A percentile compares a stretch with the other conserved stretches of the same genome.
phyloP scores from a whole-genome alignment of 2,329 filamentous ascomycete genomes.

The Xylariaceae sp. region DNA sequence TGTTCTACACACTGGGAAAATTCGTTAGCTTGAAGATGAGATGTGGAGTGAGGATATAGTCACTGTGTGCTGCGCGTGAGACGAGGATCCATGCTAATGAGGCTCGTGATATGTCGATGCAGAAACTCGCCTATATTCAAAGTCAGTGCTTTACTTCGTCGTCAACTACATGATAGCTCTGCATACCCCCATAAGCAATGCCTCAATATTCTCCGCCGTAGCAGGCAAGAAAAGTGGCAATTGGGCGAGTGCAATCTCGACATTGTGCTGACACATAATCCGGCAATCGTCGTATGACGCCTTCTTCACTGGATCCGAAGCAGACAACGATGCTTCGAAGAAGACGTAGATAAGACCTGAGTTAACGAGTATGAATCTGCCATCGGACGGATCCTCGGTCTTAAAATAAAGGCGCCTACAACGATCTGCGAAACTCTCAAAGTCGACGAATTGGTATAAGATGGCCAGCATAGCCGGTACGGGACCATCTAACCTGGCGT shows the following conservation, averaged over 20 bases:
- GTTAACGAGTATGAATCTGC: constrained; percentile 42
- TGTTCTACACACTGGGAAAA: constrained; percentile 25
- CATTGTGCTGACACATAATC: constrained; percentile 28
- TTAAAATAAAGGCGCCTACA: constrained; percentile 49
- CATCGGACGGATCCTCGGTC: constrained; percentile 47
- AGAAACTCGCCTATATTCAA: constrained; percentile 19
- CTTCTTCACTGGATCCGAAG: constrained; percentile 21
- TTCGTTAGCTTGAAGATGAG: not conserved
- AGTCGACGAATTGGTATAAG: constrained; percentile 45
- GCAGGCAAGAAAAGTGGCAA: constrained; percentile 46
- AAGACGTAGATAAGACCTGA: constrained; percentile 31
- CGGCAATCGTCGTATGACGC: constrained; percentile 25
- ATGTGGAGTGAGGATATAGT: not conserved
- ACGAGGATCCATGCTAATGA: constrained; percentile 30
- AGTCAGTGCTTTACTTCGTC: too few relatives aligned
- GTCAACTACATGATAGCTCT: too few relatives aligned
- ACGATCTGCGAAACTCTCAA: constrained; percentile 47
- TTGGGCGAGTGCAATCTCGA: constrained; percentile 31
- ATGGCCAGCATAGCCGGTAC: constrained; percentile 47
- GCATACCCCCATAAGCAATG: constrained; percentile 43
- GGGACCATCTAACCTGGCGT: constrained; percentile 33
- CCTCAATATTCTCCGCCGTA: constrained; percentile 44
- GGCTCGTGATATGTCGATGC: constrained; percentile 29
- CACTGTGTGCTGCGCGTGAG: constrained; percentile 28
- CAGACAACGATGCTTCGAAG: constrained; percentile 27